These are phyloP conservation scores for Fusarium pseudograminearum DNA, from an alignment of 2,329 filamentous ascomycete species.

Conservation along the genomic window DNA sequence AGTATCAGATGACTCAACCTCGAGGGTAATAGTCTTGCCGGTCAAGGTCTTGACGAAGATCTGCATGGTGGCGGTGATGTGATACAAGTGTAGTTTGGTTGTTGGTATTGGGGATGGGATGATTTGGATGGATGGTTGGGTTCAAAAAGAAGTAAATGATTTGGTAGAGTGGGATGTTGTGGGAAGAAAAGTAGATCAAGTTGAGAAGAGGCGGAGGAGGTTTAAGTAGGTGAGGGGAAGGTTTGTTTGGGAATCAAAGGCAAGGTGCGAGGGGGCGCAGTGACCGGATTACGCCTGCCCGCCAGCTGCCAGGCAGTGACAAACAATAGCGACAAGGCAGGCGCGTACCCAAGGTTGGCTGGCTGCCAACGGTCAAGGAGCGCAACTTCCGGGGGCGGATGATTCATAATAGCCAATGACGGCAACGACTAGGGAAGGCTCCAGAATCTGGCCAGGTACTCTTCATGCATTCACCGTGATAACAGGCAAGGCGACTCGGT, in stretches of 20 bases:
- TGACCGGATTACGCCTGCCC: conserved; percentile 46
- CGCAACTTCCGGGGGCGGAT: conserved; percentile 48
- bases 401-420: conserved; percentile 54
- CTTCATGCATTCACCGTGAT: not conserved
- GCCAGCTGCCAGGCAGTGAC: conserved; percentile 37
- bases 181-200: conserved; percentile 27
- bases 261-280: conserved; percentile 47
- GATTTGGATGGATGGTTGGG: conserved; percentile 17
- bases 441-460: conserved; percentile 51
- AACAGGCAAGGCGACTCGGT: not conserved
- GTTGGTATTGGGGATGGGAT: conserved; percentile 31
- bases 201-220: conserved; percentile 43
- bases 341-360: conserved; percentile 2
- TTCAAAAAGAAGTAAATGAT: conserved; percentile 19
- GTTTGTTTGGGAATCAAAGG: conserved; percentile 44
- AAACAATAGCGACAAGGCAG: conserved; percentile 33
- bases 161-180: conserved; percentile 25
- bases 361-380: conserved; percentile 19
- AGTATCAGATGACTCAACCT: conserved; percentile 90
- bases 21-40: conserved; percentile 67
- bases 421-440: conserved; percentile 51
- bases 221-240: conserved; percentile 50
- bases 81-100: conserved; percentile 42
- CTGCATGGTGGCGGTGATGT: conserved; percentile 76
- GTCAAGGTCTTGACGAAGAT: conserved; percentile 99